These are phyloP conservation scores for Meripilus lineatus DNA, from an alignment of 1,284 basidiomycete genomes.

Conservation along the genomic window DNA sequence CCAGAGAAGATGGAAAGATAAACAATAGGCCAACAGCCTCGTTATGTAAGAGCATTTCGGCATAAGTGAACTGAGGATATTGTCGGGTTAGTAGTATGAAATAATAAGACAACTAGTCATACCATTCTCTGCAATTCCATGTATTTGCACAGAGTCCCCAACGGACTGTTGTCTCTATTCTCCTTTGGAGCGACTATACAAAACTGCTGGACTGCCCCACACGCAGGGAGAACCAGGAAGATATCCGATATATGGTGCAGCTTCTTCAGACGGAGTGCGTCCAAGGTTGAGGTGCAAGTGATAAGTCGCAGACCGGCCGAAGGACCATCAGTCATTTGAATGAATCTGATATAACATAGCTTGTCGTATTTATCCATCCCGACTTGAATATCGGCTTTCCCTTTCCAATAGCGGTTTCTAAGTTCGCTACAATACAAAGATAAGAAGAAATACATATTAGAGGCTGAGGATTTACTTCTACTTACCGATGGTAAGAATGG, in stretches of 20 bases:
- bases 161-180: constrained; percentile 33
- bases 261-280: constrained; percentile 40
- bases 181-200: constrained; percentile 39
- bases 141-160: constrained; percentile 40
- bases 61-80: constrained; percentile 41
- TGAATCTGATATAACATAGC: constrained; percentile 44
- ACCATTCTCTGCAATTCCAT: constrained; percentile 32
- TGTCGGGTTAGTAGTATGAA: constrained; percentile 17
- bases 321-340: constrained; percentile 37
- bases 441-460: too few relatives aligned
- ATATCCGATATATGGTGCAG: constrained; percentile 45
- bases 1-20: constrained; percentile 29
- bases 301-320: constrained; percentile 44
- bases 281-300: constrained; percentile 31
- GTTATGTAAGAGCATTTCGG: constrained; percentile 42
- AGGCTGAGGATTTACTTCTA: too few relatives aligned
- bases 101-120: constrained; percentile 32
- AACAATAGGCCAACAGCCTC: constrained; percentile 37
- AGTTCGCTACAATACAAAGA: constrained; percentile 15
- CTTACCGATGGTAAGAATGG: too few relatives aligned
- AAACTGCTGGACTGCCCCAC: constrained; percentile 45
- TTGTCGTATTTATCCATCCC: constrained; percentile 30
- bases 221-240: constrained; percentile 40
- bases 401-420: constrained; percentile 34
- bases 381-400: constrained; percentile 28